These are phyloP conservation scores for Zopfia rhizophila DNA, from an alignment of 2,329 filamentous ascomycete genomes.

Conservation along the genomic window DNA sequence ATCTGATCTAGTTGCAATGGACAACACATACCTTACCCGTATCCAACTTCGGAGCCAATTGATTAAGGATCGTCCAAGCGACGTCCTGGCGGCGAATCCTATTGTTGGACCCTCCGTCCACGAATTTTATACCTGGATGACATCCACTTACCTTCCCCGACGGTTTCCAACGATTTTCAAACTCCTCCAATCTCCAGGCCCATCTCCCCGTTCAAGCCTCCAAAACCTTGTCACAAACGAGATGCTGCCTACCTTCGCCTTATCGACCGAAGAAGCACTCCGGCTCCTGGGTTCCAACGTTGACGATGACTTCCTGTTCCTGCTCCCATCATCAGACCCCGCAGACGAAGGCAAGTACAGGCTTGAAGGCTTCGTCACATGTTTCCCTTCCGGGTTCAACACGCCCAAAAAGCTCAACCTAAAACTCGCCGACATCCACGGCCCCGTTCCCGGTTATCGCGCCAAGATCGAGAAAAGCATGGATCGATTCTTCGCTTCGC, in stretches of 20 bases:
- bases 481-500: conserved; percentile 68
- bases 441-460: conserved; percentile 67
- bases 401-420: conserved; percentile 65
- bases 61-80: conserved; percentile 56
- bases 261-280: conserved; percentile 55
- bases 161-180: conserved; percentile 67
- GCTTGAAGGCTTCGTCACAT: conserved; percentile 66
- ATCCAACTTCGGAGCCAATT: conserved; percentile 61
- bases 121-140: conserved; percentile 68
- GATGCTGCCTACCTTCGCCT: conserved; percentile 52
- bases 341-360: conserved; percentile 58
- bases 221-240: conserved; percentile 59
- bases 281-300: conserved; percentile 62
- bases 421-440: conserved; percentile 66
- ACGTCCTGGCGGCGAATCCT: conserved; percentile 52
- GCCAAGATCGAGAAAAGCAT: conserved; percentile 67
- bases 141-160: conserved; percentile 64
- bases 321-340: conserved; percentile 56
- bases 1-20: conserved; percentile 67
- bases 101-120: conserved; percentile 59
- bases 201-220: conserved; percentile 37
- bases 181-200: conserved; percentile 35
- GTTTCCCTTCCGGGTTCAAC: conserved; percentile 69
- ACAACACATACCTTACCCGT: conserved; percentile 67
- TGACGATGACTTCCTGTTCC: conserved; percentile 70